Evolutionary conservation across 2,329 filamentous ascomycete genomes (phyloP).

Genomic region (Podosphaera leucotricha): DNA sequence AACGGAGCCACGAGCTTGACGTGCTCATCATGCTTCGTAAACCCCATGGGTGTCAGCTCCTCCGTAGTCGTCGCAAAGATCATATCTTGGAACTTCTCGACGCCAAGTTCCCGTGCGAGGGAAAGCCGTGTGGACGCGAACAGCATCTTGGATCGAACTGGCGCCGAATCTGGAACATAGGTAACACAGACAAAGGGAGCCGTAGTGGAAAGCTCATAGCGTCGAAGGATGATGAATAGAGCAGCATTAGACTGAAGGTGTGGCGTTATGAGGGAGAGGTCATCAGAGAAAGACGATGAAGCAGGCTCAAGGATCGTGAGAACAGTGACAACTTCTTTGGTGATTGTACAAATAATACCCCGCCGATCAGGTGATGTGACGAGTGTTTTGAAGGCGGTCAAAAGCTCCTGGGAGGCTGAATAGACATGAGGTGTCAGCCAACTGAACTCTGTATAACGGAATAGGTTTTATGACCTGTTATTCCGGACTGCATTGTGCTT

Average conservation of each 20-base stretch:
- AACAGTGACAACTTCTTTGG: constrained; percentile 42
- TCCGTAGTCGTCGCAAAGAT: constrained; percentile 47
- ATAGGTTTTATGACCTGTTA: constrained; percentile 29
- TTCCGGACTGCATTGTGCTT: constrained; percentile 51
- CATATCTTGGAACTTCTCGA: constrained; percentile 55
- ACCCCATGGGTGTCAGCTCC: constrained; percentile 47
- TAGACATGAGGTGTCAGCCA: constrained; percentile 22
- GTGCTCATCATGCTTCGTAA: constrained; percentile 50
- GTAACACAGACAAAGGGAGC: constrained; percentile 40
- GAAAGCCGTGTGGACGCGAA: constrained; percentile 59
- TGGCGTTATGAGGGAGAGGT: constrained; percentile 36
- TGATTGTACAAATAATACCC: constrained; percentile 48
- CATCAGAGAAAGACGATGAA: constrained; percentile 33
- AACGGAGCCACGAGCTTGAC: constrained; percentile 40
- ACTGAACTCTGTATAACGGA: not conserved
- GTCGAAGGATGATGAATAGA: constrained; percentile 52
- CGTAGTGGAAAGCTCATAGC: constrained; percentile 28
- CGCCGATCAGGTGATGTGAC: constrained; percentile 37
- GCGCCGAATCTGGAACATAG: constrained; percentile 57
- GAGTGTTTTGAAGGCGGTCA: constrained; percentile 46
- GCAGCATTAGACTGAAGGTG: constrained; percentile 40
- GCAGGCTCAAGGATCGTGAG: constrained; percentile 28
- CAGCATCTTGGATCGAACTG: constrained; percentile 68
- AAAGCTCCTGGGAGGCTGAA: constrained; percentile 64
- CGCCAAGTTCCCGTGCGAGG: constrained; percentile 51